Evolutionary conservation across 1,284 basidiomycete species (phyloP).

Genomic region (Peniophora sp.): DNA sequence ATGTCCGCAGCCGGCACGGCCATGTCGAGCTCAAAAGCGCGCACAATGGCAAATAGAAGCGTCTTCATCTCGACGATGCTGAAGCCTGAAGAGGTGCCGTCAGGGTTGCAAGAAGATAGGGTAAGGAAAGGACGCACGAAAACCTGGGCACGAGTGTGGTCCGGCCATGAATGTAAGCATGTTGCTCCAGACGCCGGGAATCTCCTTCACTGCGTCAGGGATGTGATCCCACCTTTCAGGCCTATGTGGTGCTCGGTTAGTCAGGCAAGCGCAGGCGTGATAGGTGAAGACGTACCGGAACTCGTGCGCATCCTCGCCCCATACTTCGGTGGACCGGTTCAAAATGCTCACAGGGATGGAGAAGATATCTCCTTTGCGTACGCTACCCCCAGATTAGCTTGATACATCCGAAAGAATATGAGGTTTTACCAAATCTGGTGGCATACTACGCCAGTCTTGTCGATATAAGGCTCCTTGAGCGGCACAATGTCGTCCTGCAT

Average conservation of each 20-base stretch:
- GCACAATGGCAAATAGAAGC: conserved; percentile 48
- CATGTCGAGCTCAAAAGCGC: conserved; percentile 49
- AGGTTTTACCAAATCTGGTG: conserved; percentile 17
- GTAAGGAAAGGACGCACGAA: conserved; percentile 64
- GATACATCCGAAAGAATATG: conserved; percentile 7
- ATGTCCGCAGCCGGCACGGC: conserved; percentile 33
- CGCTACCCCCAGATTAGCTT: conserved; percentile 21
- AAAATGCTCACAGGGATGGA: conserved; percentile 39
- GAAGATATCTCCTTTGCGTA: conserved; percentile 35
- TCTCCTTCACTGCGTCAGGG: conserved; percentile 32
- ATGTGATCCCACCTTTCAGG: conserved; percentile 53
- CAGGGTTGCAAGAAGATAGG: conserved; percentile 12
- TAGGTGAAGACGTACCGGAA: conserved; percentile 31
- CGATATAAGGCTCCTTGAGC: conserved; percentile 20
- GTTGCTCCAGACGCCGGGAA: conserved; percentile 56
- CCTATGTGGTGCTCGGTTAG: conserved; percentile 17
- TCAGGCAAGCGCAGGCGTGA: not conserved
- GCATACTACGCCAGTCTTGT: conserved; percentile 18
- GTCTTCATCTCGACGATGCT: conserved; percentile 34
- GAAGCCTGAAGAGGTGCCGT: not conserved
- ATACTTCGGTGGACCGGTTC: conserved; percentile 38
- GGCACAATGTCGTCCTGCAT: conserved; percentile 42
- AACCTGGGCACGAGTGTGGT: conserved; percentile 58
- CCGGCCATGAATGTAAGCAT: conserved; percentile 56
- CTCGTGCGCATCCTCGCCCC: conserved; percentile 47